These are phyloP conservation scores for Populus hybrid DNA, from an alignment of 441 rosid genomes.

Conservation along the genomic window DNA sequence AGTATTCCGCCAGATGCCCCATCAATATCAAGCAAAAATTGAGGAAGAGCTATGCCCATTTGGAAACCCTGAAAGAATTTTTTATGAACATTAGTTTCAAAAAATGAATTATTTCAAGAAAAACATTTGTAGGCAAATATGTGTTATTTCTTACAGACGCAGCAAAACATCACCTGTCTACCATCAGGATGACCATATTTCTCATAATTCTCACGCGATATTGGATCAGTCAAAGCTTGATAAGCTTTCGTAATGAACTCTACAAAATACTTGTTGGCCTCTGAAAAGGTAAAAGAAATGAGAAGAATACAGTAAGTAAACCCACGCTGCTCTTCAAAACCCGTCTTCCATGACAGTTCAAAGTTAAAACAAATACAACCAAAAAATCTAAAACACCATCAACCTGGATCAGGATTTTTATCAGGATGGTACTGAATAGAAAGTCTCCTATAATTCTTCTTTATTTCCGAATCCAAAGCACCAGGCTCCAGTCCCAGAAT, in stretches of 20 bases:
- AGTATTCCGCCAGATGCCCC: conserved; percentile 97
- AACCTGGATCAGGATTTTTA: conserved; percentile 99
- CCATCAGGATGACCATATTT: conserved; percentile 99
- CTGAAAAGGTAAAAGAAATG: conserved; percentile 31
- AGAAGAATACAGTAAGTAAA: background rate
- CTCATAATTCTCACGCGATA: conserved; percentile 95
- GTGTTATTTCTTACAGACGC: conserved; percentile 5
- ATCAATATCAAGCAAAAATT: conserved; percentile 83
- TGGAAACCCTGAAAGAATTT: conserved; percentile 76
- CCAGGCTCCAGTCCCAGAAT: conserved; percentile 82
- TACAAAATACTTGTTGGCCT: conserved; percentile 82
- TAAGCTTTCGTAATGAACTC: conserved; percentile 95
- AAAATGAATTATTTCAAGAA: background rate
- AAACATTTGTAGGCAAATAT: background rate
- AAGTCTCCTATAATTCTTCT: conserved; percentile 89
- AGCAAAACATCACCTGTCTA: conserved; percentile 60
- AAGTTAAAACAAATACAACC: conserved; percentile 4
- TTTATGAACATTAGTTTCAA: conserved; percentile 22
- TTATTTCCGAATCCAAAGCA: conserved; percentile 78
- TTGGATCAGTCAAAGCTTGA: conserved; percentile 93
- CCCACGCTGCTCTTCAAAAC: conserved; percentile 19
- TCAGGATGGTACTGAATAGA: conserved; percentile 95
- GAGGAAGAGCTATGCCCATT: conserved; percentile 99
- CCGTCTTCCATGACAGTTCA: conserved; percentile 6
- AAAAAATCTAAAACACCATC: conserved; percentile 22